phyloP scores from a whole-genome alignment of 1,284 basidiomycete species.

The Thecaphora thlaspeos region DNA sequence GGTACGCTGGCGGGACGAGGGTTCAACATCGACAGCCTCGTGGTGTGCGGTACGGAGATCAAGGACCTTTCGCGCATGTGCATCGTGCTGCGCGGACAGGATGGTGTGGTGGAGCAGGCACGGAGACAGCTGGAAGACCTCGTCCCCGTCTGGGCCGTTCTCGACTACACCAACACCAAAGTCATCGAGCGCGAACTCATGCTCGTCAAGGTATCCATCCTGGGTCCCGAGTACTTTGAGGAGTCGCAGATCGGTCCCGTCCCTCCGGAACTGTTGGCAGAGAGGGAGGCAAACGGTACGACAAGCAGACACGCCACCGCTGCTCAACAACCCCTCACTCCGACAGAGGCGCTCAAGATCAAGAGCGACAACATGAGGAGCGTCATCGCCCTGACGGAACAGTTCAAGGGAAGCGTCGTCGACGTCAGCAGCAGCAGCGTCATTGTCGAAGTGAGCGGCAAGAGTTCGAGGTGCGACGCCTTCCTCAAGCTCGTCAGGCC shows the following conservation, averaged over 20 bases:
- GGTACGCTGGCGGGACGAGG: constrained; percentile 95
- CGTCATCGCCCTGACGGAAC: constrained; percentile 77
- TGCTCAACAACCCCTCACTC: constrained; percentile 63
- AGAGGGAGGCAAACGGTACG: constrained; percentile 26
- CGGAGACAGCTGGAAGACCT: constrained; percentile 55
- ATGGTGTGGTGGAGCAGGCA: constrained; percentile 93
- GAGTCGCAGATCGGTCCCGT: constrained; percentile 29
- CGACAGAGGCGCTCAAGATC: constrained; percentile 76
- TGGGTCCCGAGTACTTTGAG: constrained; percentile 95
- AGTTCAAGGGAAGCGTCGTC: constrained; percentile 90
- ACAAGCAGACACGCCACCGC: constrained; percentile 8
- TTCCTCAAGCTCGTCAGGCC: constrained; percentile 89
- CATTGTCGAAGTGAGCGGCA: constrained; percentile 92
- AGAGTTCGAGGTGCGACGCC: constrained; percentile 85
- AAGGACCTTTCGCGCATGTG: constrained; percentile 97
- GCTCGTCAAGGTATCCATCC: constrained; percentile 87
- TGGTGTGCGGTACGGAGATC: constrained; percentile 97
- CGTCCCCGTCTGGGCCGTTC: constrained; percentile 57
- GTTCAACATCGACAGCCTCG: constrained; percentile 97
- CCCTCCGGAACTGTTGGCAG: constrained; percentile 44
- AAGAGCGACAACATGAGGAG: constrained; percentile 88
- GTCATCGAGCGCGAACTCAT: constrained; percentile 80
- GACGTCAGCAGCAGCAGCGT: constrained; percentile 91
- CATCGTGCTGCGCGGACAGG: constrained; percentile 92
- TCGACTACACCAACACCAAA: constrained; percentile 61